Base-by-base conservation (phyloP, 768 basidiomycete species). In the Rhodotorula graminis region DNA sequence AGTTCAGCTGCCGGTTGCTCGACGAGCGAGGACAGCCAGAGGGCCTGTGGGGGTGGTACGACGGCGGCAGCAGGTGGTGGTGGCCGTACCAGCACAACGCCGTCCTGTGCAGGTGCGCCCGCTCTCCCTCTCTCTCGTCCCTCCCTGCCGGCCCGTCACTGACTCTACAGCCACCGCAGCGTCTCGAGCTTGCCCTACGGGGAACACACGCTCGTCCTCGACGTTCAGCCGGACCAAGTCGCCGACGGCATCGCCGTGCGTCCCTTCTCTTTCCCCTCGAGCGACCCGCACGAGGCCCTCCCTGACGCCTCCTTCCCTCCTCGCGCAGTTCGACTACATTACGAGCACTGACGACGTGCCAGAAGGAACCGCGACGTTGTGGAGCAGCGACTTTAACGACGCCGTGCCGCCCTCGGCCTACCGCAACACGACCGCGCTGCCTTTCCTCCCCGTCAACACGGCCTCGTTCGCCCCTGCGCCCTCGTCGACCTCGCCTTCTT, bases 211-310 rank as follows among this genome's bases (percentile, higher is more conserved):
- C 42, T 66, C 31, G 65, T 66, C 8, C 57, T 66, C 9, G 33
- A 12, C 21, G 57, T 66, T 12, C 56, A 59, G 65, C 47, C 57
- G 23, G 46, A 59, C 12, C 57, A 66, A 57, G 57, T 66, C 19
- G 8, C 3, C 2, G 25, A 46, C 27, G 65, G 65, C 10, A 50
- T 66, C 1, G 65, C 65, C 2, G 56, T 66, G 27, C 42, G 64
- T 58, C 21, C 27, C 3, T 14, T 3, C 40, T 21, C 37, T 29
- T 25, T 19, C 31, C 31, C 14, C 44, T 46, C 44, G 44, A 46
- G 9, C 19, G 56, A 21, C 29, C 37, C 3, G 11, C 25, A 2
- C 3, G 10, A 50, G 49, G 8, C 21, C 10, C 25, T 21, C 10
- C 1, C 25, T 37, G 25, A 37, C 42, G 21, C 15, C 21, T 14